Base-by-base conservation (phyloP, 345 rosid species). In the Gossypium bickii region DNA sequence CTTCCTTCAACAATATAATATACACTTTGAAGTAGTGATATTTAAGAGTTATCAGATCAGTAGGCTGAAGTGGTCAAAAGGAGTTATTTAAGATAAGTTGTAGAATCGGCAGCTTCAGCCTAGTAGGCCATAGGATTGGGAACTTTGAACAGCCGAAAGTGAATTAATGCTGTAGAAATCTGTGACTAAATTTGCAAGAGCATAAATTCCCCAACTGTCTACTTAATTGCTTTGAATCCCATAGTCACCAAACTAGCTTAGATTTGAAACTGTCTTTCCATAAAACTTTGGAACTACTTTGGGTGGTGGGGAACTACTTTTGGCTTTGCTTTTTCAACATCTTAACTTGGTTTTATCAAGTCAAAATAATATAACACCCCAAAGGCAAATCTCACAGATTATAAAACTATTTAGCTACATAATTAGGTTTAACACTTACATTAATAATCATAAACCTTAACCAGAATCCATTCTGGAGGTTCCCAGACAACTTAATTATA, bases 201-300 rank as follows among this genome's bases (percentile, higher is more conserved):
- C 66, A 38, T 48, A 81, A 80, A 71, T 10, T 52, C 49, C 81
- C 76, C 41, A 72, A 75, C 78, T 38, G 78, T 73, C 77, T 53
- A 55, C 48, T 77, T 17, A 79, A n/a, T 72, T 62, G 73, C 55
- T 72, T 80, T 77, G 34, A 61, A 48, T 34, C 77, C 64, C 71
- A 75, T 7, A 45, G 12, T 45, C 49, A 11, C 41, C 41, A 34
- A 34, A 34, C 41, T 34, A 34, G 41, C 41, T 34, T 34, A 34
- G 41, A 34, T 34, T 34, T 34, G 41, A 34, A 34, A 34, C 41
- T 5, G 41, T 5, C 41, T 34, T 34, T 34, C 41, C 49, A 11
- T 45, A 48, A 18, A 18, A 59, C 5, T 62, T 38, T 17, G 44
- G 71, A 41, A 52, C 24, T 43, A 67, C 24, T 43, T 20, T 22